A percentile compares a stretch with the other conserved stretches of the same genome.
These are phyloP conservation scores for Xylariaceae sp. DNA, from an alignment of 2,329 filamentous ascomycete genomes.

Conservation along the genomic window DNA sequence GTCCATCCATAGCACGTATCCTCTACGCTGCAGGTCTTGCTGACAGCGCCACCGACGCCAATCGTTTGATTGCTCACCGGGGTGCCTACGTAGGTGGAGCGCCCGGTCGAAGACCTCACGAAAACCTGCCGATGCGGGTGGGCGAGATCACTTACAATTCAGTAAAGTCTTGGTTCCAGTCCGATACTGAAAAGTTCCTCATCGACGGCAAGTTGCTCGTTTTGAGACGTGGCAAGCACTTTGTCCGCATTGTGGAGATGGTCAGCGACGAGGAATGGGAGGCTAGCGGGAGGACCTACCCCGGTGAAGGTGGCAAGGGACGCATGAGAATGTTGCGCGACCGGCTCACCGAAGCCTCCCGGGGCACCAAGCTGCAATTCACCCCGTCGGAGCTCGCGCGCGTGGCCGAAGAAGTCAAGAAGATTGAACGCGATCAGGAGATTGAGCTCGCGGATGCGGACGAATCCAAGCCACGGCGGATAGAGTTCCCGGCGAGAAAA, in stretches of 20 bases:
- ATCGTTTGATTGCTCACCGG: slow-evolving; percentile 49
- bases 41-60: slow-evolving; percentile 50
- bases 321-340: slow-evolving; percentile 40
- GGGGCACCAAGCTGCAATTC: slow-evolving; percentile 5
- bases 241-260: slow-evolving; percentile 56
- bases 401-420: slow-evolving; percentile 14
- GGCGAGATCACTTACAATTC: slow-evolving; percentile 55
- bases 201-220: slow-evolving; percentile 55
- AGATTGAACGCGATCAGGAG: slow-evolving; percentile 10
- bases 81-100: slow-evolving; percentile 57
- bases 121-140: slow-evolving; percentile 35
- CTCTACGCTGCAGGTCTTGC: slow-evolving; percentile 56
- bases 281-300: slow-evolving; percentile 44
- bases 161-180: slow-evolving; percentile 53
- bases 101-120: slow-evolving; percentile 33
- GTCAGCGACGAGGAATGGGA: slow-evolving; percentile 51
- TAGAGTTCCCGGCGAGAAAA: slow-evolving; percentile 15
- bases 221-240: slow-evolving; percentile 58
- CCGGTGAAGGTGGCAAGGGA: slow-evolving; percentile 48
- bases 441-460: slow-evolving; percentile 34
- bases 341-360: slow-evolving; percentile 13
- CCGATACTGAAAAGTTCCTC: slow-evolving; percentile 54
- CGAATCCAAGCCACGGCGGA: slow-evolving; percentile 1
- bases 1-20: slow-evolving; percentile 52
- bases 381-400: slow-evolving; percentile 4